Base-by-base conservation (phyloP, 2,329 filamentous ascomycete genomes). In the Anisogramma anomala region DNA sequence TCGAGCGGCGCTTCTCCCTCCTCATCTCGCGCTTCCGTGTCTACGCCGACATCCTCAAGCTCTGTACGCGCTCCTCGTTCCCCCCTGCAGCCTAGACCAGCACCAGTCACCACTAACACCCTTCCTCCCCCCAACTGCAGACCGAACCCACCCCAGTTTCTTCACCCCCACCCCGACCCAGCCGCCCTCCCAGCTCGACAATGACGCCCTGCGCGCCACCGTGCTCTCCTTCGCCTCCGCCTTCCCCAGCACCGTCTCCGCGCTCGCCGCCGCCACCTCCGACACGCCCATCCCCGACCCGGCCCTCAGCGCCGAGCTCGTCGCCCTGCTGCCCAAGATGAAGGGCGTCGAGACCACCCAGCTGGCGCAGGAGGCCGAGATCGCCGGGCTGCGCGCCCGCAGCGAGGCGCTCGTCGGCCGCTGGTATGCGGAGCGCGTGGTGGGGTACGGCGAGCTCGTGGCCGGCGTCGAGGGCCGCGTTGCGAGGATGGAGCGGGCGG, bases 341-440 rank as follows among this genome's bases (percentile, higher is more conserved):
- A 72, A 71, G 49, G 72, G 69, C 15, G 61, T 77, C 14, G 72
- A 76, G 48, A 67, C 69, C 0, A 71, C 70, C 3, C 82, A 86
- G 53, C 57, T 71, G 15, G 68, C 72, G 13, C 80, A 85, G 58
- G 67, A 60, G 28, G 66, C 68, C 35, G 75, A 81, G 57, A 72
- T 84, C 47, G 72, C 71, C 17, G 73, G 73, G 56, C 68, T 82
- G 55, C 71, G 76, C 56, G 71, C 62, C 47, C 71, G 69, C 49
- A 88, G 72, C 62, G 83, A 77, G 58, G 58, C 58, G 48, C 63
- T 73, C 18, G 61, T 86, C 45, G 71, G 79, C 49, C 61, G 67
- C 26, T 93, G 85, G 81, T 87, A 89, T 59, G 79, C 87, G 56
- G 65, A 74, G 18, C 75, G 77, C 3, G 68, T 91, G 32, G 64